Base-by-base conservation (phyloP, 2,329 filamentous ascomycete genomes). In the Trichoderma pleuroti region DNA sequence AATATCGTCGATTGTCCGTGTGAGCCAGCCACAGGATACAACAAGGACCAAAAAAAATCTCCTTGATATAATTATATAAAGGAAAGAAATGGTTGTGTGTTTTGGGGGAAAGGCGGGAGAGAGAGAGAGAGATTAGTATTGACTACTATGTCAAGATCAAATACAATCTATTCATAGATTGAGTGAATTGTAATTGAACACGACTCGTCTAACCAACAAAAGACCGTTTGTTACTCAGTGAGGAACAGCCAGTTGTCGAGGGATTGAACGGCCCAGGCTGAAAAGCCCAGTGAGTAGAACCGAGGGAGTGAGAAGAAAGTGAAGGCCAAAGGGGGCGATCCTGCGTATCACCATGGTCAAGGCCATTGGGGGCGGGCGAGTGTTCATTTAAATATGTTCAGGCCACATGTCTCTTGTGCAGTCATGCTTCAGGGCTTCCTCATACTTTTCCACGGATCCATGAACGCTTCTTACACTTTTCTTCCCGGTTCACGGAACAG, bases 171-270 rank as follows among this genome's bases (percentile, higher is more conserved):
- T 67, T 67, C 39, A 67, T 28, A 28, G 70, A 68, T 28, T 42
- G 64, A 64, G 61, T 66, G 64, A 70, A 71, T 72, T 67, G 66
- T 70, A 68, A 42, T 71, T 70, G 76, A 76, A 70, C 73, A 63
- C 61, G 72, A 66, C 64, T 42, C 67, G 68, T 34, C 42, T 70
- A 24, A 54, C 21, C 24, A 61, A 68, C 68, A 63, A 68, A 69
- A 62, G 70, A 66, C 46, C 42, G 49, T 72, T 71, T 59, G 57
- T 32, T 5, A 68, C 70, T 70, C 71, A 18, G 63, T 71, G 16
- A 73, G 70, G 69, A 72, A 73, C 67, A 73, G 72, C 76, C 75
- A 79, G 76, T 75, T 76, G 75, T 76, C 77, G 76, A 70, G 78
- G 73, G 77, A 80, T 77, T 78, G 77, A 78, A 78, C 75, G 77